phyloP scores from a whole-genome alignment of 768 basidiomycete species.

The Phanerochaete sordida region DNA sequence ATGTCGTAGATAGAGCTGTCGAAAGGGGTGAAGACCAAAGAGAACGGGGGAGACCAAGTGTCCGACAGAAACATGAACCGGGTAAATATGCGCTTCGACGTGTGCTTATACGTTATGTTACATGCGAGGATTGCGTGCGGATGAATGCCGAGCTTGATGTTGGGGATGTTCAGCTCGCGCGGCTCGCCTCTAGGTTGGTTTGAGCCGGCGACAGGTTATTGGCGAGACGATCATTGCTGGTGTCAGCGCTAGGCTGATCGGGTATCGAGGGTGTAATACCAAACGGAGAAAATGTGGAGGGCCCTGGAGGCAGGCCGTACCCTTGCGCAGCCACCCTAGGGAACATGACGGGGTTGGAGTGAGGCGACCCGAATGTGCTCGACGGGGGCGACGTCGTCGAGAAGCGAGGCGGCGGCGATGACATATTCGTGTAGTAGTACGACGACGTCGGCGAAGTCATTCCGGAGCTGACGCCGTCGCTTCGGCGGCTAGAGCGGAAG shows the following conservation, averaged over 20 bases:
- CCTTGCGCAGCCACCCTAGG: slow-evolving; percentile 24
- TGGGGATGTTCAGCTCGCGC: slow-evolving; percentile 35
- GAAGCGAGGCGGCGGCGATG: slow-evolving; percentile 34
- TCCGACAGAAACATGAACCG: slow-evolving; percentile 17
- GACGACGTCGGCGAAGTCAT: slow-evolving; percentile 29
- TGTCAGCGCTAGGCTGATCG: slow-evolving; percentile 28
- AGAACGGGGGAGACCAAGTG: slow-evolving; percentile 11
- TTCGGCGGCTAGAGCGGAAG: slow-evolving; percentile 18
- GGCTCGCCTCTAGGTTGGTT: slow-evolving; percentile 43
- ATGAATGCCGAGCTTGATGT: slow-evolving; percentile 11
- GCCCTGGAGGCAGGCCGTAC: slow-evolving; percentile 21
- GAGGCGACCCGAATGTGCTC: slow-evolving; percentile 15
- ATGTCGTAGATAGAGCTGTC: slow-evolving; percentile 14
- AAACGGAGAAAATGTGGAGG: slow-evolving; percentile 33
- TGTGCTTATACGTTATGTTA: slow-evolving; percentile 23
- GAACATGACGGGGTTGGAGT: slow-evolving; percentile 17
- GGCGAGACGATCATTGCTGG: slow-evolving; percentile 23
- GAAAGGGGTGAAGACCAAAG: slow-evolving; percentile 1
- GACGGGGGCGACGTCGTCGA: slow-evolving; percentile 30
- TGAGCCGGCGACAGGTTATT: slow-evolving; percentile 21
- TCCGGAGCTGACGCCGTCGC: slow-evolving; percentile 22
- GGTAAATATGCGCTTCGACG: slow-evolving; percentile 23
- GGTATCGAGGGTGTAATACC: slow-evolving; percentile 32
- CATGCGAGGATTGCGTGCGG: slow-evolving; percentile 17
- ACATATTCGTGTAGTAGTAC: slow-evolving; percentile 29